A percentile compares a stretch with the other conserved stretches of the same genome.
phyloP scores from a whole-genome alignment of 129 eudicot genomes.

The Arctium minus region DNA sequence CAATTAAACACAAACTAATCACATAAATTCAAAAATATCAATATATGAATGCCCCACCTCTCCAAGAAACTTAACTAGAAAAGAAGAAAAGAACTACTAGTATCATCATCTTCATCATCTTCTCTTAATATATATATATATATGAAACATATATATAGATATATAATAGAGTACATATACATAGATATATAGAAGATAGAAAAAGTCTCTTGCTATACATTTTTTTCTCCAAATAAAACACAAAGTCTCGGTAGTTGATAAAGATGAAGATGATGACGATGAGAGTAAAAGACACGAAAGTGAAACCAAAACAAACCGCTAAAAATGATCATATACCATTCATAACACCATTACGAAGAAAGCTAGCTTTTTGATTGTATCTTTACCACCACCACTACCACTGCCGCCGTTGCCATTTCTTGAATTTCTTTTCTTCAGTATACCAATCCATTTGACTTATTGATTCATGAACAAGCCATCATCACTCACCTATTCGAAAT shows the following conservation, averaged over 20 bases:
- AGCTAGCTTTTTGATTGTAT: conserved; percentile 32
- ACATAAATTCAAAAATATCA: background rate
- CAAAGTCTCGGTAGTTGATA: conserved; percentile 16
- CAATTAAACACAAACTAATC: conserved; percentile 18
- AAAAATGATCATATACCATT: conserved; percentile 35
- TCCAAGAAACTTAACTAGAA: conserved; percentile 14
- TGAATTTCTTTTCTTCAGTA: conserved; percentile 18
- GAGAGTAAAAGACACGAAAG: conserved; percentile 9
- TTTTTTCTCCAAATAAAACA: conserved; percentile 31
- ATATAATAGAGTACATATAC: conserved; percentile 15
- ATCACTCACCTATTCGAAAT: conserved; percentile 60
- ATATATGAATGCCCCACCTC: conserved; percentile 10
- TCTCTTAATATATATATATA: conserved; percentile 6
- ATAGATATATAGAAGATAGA: conserved; percentile 11
- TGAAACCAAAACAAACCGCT: conserved; percentile 21
- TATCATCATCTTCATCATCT: conserved; percentile 28
- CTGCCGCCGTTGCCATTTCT: background rate
- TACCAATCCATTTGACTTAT: conserved; percentile 19
- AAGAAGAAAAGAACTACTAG: conserved; percentile 26
- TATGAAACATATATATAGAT: conserved; percentile 25
- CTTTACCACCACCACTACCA: conserved; percentile 27
- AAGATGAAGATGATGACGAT: conserved; percentile 19
- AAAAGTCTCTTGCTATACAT: conserved; percentile 39
- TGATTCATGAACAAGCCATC: background rate
- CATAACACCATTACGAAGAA: conserved; percentile 29